A percentile compares a stretch with the other conserved stretches of the same genome.
These are phyloP conservation scores for Trichoderma cornu-damae DNA, from an alignment of 2,329 filamentous ascomycete species.

Conservation along the genomic window DNA sequence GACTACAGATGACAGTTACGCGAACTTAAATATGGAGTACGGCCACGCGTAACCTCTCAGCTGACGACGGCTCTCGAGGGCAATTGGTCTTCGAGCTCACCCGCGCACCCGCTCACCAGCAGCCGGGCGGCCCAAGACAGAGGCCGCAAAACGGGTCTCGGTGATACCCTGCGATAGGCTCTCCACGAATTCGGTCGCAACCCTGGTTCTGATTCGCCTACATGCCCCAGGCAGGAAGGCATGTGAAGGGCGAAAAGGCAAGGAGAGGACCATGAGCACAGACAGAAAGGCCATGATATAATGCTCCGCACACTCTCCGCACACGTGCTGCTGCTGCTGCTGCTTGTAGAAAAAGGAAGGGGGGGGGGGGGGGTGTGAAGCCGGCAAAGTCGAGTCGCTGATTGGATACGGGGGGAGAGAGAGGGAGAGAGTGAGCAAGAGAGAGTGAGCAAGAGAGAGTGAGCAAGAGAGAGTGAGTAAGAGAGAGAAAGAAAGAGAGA, in stretches of 20 bases:
- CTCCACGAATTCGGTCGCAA: slow-evolving; percentile 13
- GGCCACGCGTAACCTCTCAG: slow-evolving; percentile 11
- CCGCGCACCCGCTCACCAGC: slow-evolving; percentile 3
- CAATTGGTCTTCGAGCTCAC: neutral
- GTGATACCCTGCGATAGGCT: slow-evolving; percentile 14
- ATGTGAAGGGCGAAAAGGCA: slow-evolving; percentile 9
- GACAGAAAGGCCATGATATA: too few species aligned
- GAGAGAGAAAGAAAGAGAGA: neutral
- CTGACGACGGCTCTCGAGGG: slow-evolving; percentile 4
- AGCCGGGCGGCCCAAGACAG: neutral
- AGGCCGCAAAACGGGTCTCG: slow-evolving; percentile 7
- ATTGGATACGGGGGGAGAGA: slow-evolving; percentile 8
- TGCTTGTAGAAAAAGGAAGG: too few species aligned
- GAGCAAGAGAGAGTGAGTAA: neutral
- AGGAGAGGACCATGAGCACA: neutral
- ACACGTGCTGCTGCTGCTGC: too few species aligned
- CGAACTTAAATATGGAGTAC: slow-evolving; percentile 7
- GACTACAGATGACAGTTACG: slow-evolving; percentile 1
- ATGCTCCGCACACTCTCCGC: too few species aligned
- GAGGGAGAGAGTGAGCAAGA: neutral
- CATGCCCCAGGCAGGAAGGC: slow-evolving; percentile 1
- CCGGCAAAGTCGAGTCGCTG: neutral
- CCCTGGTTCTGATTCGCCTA: slow-evolving; percentile 10
- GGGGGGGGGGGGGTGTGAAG: neutral
- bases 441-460: too few species aligned